Base-by-base conservation (phyloP, 441 rosid genomes). In the Isatis lusitanica region DNA sequence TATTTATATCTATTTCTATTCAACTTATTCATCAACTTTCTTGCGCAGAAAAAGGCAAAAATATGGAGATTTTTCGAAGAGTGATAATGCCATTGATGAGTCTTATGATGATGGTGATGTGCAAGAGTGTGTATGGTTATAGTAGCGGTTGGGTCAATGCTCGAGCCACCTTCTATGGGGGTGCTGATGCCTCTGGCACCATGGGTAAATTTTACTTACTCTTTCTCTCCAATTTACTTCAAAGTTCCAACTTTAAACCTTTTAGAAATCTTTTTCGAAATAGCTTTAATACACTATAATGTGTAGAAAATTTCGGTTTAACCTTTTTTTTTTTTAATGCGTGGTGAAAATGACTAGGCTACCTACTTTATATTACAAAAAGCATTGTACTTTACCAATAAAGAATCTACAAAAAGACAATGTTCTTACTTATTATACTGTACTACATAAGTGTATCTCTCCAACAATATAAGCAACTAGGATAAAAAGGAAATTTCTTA, bases 81-180 rank as follows among this genome's bases (percentile, higher is more conserved):
- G 8, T 77, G 65, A 39, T 76, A 9, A 16, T 59, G 65, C 31
- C 56, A 64, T 15, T 46, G 59, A 44, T 46, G 65, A 53, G 72
- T 58, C 52, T 74, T 24, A 11, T 67, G 66, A 58, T 70, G 67
- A 47, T 70, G 63, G 39, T 71, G 30, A 59, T 77, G 68, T 77
- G 76, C 69, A 66, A 77, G 58, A 66, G 80, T 65, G 76, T 77
- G 38, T 28, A 71, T 13, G 68, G 76, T 71, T 77, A 77, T 42
- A 16, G 51, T 70, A 65, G 63, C 55, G 89, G 88, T 50, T 94
- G 98, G 97, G 84, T 76, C 31, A 84, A 74, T 65, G 98, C 96
- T 70, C 96, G 87, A 76, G 98, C 97, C 40, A 91, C 98, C 31
- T 94, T 94, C 82, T 94, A 94, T 60, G 97, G 98, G 3, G 98